Base-by-base conservation (phyloP, 768 basidiomycete species). In the Rhodotorula babjevae region DNA sequence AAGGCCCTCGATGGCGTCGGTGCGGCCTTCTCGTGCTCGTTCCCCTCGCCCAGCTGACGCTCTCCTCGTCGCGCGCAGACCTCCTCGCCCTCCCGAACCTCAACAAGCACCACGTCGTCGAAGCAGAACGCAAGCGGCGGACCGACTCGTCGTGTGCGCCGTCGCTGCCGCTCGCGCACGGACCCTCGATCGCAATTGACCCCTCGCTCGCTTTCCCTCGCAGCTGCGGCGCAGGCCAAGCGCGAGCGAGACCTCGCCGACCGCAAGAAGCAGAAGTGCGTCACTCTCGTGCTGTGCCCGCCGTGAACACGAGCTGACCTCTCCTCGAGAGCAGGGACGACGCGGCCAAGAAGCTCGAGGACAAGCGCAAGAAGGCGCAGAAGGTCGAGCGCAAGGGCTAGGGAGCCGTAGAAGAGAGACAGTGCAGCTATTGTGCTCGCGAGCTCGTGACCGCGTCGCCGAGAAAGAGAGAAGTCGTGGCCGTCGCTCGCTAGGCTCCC, bases 1-100 rank as follows among this genome's bases (percentile, higher is more conserved):
- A 75, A 75, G 59, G 74, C 74, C 4, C 62, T 72, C 7, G 71
- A 71, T 8, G 74, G 74, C 18, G 68, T 75, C n/a, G 74, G 74
- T 65, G 31, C 56, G 74, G 66, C 50, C 53, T 10, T 5, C 11
- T 23, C 29, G 1, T 36, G 15, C 40, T 40, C 46, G 8, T 25
- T 33, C 16, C 27, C 31, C 11, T 4, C 36, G 23, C 27, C 29
- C 29, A 6, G 2, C 40, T 18, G 10, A 10, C 61, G 65, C 42
- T 42, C 16, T n/a, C 12, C n/a, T 18, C n/a, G n/a, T 19, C 25
- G 59, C n/a, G 36, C 25, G 16, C 59, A 60, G 74, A 75, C 19
- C 47, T 75, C 3, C 68, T 72, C 19, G 71, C 71, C 29, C 29
- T 68, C 19, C 74, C 74, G 1, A 75, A 75, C 19, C 52, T 72